Percentiles rank a stretch among this genome's conserved stretches.
phyloP scores from a whole-genome alignment of 164 flowering plant genomes.

The Stephania yunnanensis region DNA sequence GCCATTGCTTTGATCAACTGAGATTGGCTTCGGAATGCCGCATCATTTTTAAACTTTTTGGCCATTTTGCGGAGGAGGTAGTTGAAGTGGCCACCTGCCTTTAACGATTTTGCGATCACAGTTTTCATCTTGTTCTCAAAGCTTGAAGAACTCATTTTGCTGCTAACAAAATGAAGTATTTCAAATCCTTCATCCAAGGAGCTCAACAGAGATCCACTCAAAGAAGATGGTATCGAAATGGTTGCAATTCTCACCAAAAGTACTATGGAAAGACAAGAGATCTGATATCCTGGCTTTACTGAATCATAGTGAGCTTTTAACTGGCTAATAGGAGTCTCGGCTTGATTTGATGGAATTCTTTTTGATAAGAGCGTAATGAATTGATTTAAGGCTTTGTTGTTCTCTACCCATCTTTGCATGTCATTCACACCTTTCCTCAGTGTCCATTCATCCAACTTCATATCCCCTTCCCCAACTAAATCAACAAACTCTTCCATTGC shows the following conservation, averaged over 20 bases:
- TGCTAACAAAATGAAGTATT: not conserved
- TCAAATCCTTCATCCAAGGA: not conserved
- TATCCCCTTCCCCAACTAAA: not conserved
- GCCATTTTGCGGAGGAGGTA: not conserved
- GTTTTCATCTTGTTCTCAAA: not conserved
- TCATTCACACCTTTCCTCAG: not conserved
- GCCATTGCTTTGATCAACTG: not conserved
- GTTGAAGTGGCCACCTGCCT: not conserved
- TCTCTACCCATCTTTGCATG: conserved; percentile 3
- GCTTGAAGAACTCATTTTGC: not conserved
- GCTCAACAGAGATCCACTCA: not conserved
- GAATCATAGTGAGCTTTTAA: not conserved
- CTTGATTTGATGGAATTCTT: not conserved
- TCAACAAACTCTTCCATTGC: not conserved
- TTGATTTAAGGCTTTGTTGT: not conserved
- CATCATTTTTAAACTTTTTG: not conserved
- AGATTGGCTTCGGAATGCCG: not conserved
- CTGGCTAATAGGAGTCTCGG: not conserved
- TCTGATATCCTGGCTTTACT: not conserved
- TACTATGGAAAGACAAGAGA: not conserved
- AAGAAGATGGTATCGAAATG: not conserved
- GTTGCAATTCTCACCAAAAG: not conserved
- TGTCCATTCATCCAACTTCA: not conserved
- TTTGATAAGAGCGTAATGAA: not conserved
- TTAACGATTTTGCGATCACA: not conserved